Base-by-base conservation (phyloP, 768 basidiomycete species). In the Epithele typhae region DNA sequence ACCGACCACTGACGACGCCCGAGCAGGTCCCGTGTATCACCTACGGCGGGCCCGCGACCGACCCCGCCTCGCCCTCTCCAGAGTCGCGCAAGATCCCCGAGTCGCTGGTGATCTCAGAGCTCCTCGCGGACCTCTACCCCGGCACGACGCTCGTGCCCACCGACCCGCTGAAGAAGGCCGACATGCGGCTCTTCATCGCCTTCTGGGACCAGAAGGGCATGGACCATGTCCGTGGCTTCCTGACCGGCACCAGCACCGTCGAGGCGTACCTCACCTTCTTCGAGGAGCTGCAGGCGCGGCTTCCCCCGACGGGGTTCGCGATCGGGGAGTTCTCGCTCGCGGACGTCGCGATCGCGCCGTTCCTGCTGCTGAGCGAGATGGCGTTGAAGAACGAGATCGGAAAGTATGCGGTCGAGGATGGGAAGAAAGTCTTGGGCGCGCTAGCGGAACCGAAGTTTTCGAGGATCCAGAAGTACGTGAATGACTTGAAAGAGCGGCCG, bases 31-130 rank as follows among this genome's bases (percentile, higher is more conserved):
- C 81, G 15, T 77, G 79, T 0, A 64, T 84, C 25, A 63, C 77
- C 0, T 82, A 79, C 53, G 82, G 81, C 23, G 82, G 81, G 1
- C 78, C 82, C 5, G 65, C 69, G 14, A 73, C 74, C 18, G 52
- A 75, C 15, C 72, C 78, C 0, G 74, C 77, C 39, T 52, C 68
- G 0, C 82, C 84, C 0, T 80, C 81, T 1, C 71, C 76, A 0
- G 77, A 78, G 25, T 79, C 80, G 4, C 54, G 62, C 40, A 84
- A 84, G 57, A 58, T 85, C 52, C 68, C 78, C 5, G 83, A 86
- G 56, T 84, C 81, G 3, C 73, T 78, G 32, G 65, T 82, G 32
- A 74, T 84, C 40, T 64, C 83, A 40, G 81, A 86, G 58, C 79
- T 85, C 63, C 58, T 84, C 45, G 78, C 79, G 3, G 82, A 84